Conservation (phyloP, 2,329 filamentous ascomycete genomes). For the Mariannaea elegans region DNA sequence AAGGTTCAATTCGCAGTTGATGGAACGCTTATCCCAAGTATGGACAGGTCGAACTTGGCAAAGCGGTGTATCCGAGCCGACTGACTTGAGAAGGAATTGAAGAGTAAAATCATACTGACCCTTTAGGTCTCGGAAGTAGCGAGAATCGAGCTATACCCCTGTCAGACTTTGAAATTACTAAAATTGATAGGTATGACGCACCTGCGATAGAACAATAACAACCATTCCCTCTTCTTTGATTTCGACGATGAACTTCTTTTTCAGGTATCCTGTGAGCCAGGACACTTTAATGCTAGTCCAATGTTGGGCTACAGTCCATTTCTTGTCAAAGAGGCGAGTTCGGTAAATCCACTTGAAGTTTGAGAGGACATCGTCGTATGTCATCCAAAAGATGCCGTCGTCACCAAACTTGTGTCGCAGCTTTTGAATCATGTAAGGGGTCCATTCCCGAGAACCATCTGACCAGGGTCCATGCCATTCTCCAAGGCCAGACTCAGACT, state of each 20-base stretch:
- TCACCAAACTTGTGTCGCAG: constrained; percentile 74
- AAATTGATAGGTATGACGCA: constrained; percentile 8
- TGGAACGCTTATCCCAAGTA: constrained; percentile 64
- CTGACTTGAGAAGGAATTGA: constrained; percentile 52
- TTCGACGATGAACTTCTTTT: constrained; percentile 54
- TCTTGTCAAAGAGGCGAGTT: constrained; percentile 56
- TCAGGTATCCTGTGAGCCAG: constrained; percentile 56
- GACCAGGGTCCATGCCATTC: constrained; percentile 80
- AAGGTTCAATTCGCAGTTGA: constrained; percentile 76
- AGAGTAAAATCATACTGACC: constrained; percentile 55
- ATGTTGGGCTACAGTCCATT: constrained; percentile 55
- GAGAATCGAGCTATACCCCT: constrained; percentile 50
- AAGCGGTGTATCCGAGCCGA: constrained; percentile 23
- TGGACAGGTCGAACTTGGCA: constrained; percentile 36
- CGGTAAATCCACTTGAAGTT: constrained; percentile 56
- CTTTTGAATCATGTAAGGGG: constrained; percentile 74
- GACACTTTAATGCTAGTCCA: constrained; percentile 55
- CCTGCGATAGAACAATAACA: constrained; percentile 54
- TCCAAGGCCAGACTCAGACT: constrained; percentile 47
- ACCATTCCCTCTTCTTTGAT: constrained; percentile 52
- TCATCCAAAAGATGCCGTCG: constrained; percentile 66
- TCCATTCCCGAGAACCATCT: constrained; percentile 79
- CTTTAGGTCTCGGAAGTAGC: constrained; percentile 56
- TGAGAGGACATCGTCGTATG: constrained; percentile 54
- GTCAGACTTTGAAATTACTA: constrained; percentile 11